Conservation (phyloP, 2,329 filamentous ascomycete genomes). For the Colletotrichum lini region DNA sequence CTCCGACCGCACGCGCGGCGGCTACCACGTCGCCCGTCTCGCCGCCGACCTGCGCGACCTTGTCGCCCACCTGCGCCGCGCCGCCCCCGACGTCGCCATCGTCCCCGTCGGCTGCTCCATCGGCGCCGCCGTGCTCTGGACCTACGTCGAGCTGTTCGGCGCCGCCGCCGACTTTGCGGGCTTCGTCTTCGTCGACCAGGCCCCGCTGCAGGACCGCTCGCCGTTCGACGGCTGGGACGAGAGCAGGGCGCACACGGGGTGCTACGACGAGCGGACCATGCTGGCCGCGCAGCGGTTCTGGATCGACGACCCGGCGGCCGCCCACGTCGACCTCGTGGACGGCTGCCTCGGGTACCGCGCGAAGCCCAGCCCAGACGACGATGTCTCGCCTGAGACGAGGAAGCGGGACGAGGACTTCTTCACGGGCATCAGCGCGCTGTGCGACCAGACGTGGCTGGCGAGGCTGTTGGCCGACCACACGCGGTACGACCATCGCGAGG, state of each 20-base stretch:
- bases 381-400: constrained; percentile 45
- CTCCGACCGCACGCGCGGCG: constrained; percentile 50
- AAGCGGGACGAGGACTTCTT: constrained; percentile 54
- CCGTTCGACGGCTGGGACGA: constrained; percentile 51
- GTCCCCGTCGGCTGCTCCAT: constrained; percentile 57
- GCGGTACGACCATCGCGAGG: constrained; percentile 59
- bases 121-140: constrained; percentile 58
- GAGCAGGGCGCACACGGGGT: constrained; percentile 51
- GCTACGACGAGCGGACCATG: constrained; percentile 56
- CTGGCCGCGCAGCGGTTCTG: constrained; percentile 49
- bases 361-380: constrained; percentile 45
- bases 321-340: constrained; percentile 50
- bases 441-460: constrained; percentile 56
- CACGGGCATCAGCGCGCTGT: constrained; percentile 50
- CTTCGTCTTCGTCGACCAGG: constrained; percentile 58
- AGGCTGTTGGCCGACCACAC: constrained; percentile 57
- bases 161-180: constrained; percentile 50
- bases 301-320: constrained; percentile 44
- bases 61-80: constrained; percentile 47
- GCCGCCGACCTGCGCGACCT: constrained; percentile 54
- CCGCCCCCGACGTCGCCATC: constrained; percentile 42
- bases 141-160: constrained; percentile 56
- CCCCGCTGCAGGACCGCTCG: constrained; percentile 56
- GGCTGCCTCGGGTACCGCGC: constrained; percentile 55
- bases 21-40: constrained; percentile 58